Conservation (phyloP, 306 rosid species). For the Cucurbita pepo region DNA sequence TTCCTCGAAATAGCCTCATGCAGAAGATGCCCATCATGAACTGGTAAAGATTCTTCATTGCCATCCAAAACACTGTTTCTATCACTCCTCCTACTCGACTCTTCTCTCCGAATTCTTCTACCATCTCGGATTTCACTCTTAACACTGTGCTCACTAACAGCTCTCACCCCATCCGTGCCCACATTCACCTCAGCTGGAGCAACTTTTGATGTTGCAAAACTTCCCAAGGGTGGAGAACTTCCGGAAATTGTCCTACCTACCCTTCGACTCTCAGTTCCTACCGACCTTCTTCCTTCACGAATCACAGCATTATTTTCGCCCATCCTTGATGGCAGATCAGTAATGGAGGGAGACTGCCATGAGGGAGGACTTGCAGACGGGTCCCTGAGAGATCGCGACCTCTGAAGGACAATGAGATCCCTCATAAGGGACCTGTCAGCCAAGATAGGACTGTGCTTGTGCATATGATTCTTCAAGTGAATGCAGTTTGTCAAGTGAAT, state of each 20-base stretch:
- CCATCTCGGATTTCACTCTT: slow-evolving; percentile 46
- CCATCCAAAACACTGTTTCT: slow-evolving; percentile 38
- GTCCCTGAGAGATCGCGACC: slow-evolving; percentile 82
- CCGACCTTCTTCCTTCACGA: slow-evolving; percentile 69
- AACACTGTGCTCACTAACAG: slow-evolving; percentile 39
- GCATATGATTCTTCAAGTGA: slow-evolving; percentile 99
- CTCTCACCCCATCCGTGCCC: slow-evolving; percentile 26
- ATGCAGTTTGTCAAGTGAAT: slow-evolving; percentile 95
- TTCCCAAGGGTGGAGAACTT: slow-evolving; percentile 51
- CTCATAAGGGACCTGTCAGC: slow-evolving; percentile 85
- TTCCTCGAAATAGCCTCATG: slow-evolving; percentile 48
- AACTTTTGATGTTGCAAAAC: slow-evolving; percentile 49
- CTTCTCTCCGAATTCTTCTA: slow-evolving; percentile 60
- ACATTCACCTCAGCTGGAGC: slow-evolving; percentile 47
- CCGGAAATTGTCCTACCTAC: slow-evolving; percentile 51
- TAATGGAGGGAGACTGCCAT: slow-evolving; percentile 80
- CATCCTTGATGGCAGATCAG: slow-evolving; percentile 50
- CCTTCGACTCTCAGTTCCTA: slow-evolving; percentile 51
- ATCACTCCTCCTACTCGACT: slow-evolving; percentile 50
- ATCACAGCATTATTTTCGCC: slow-evolving; percentile 38
- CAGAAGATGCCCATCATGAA: slow-evolving; percentile 29
- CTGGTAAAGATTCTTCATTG: slow-evolving; percentile 35
- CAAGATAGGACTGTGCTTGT: slow-evolving; percentile 83
- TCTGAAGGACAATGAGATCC: slow-evolving; percentile 80
- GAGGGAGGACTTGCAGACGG: slow-evolving; percentile 98